Evolutionary conservation across 495 filamentous ascomycete genomes (phyloP), one percentile per base, ranked within the genome.

Genomic region (Aspergillus funiculosus): DNA sequence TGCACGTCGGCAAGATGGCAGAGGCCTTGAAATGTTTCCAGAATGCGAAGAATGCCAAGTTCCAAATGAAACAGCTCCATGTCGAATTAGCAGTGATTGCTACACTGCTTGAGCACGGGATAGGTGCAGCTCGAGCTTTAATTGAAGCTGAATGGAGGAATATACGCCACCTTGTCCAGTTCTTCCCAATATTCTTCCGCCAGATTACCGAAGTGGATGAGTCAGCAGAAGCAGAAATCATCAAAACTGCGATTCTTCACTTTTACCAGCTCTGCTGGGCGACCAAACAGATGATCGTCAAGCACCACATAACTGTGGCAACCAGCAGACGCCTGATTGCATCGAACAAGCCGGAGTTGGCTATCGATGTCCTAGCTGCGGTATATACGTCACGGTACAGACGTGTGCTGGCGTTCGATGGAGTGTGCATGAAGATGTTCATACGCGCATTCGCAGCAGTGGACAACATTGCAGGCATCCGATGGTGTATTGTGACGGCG

Each of bases 401-500:
- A 4, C 61, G 57, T 1, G 29, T 47, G 10, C 30, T 53, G 15
- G 52, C 54, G 0, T 71, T 73, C 38, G 62, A 67, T 29, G 64
- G 61, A 19, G 60, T 64, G 1, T 65, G 63, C 39, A 58, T 73
- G 51, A 73, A 71, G 46, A 63, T 70, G 53, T 54, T 71, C 27
- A 11, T 69, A n/a, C 68, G 70, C 19, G 65, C 58, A 2, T 72
- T 62, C 41, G 54, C 62, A 6, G 34, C 24, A 3, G 34, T 49
- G 11, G 48, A 57, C 15, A 58, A 69, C 21, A 28, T 65, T n/a
- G 46, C 58, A 11, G 70, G 70, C 2, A 48, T 71, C 3, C 67
- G 70, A 43, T 73, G 70, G 70, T 71, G 68, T 40, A 49, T 72
- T 19, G 29, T 72, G 46, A 65, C 68, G 1, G 60, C 53, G 1